A percentile compares a stretch with the other conserved stretches of the same genome.
Conservation (phyloP, 108 stramenopile genomes). For the Discostella pseudostelligera region DNA sequence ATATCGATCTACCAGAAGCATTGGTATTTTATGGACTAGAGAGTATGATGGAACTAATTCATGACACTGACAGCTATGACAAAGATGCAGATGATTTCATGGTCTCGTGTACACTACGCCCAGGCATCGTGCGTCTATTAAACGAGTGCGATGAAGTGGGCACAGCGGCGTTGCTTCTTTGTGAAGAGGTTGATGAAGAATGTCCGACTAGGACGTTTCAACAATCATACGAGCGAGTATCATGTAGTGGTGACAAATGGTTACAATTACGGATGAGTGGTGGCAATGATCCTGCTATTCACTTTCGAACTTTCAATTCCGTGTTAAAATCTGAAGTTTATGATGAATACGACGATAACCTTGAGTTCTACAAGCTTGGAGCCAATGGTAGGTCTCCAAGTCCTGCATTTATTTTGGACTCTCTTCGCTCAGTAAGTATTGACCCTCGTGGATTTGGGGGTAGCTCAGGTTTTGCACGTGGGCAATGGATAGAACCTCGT, state of each 20-base stretch:
- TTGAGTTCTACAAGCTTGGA: constrained; percentile 36
- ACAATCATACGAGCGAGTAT: constrained; percentile 7
- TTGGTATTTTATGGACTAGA: constrained; percentile 68
- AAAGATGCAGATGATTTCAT: neutral
- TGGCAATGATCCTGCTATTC: constrained; percentile 10
- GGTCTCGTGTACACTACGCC: constrained; percentile 22
- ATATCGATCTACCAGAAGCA: constrained; percentile 76
- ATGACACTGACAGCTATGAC: constrained; percentile 12
- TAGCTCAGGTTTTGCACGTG: constrained; percentile 68
- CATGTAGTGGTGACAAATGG: neutral
- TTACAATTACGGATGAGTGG: constrained; percentile 1
- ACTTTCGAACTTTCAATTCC: constrained; percentile 21
- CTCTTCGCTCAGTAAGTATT: constrained; percentile 53
- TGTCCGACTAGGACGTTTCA: constrained; percentile 13
- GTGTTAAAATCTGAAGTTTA: constrained; percentile 10
- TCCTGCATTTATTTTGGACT: constrained; percentile 61
- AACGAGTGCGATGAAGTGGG: constrained; percentile 67
- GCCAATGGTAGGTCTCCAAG: constrained; percentile 51
- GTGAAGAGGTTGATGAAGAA: constrained; percentile 8
- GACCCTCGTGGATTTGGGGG: constrained; percentile 84
- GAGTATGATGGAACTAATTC: constrained; percentile 35
- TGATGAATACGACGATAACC: constrained; percentile 15
- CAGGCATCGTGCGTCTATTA: constrained; percentile 53
- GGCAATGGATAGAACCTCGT: constrained; percentile 60
- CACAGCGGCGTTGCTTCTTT: constrained; percentile 58